Base-by-base conservation (phyloP, 371 early-diverging fungal species). In the Mucor irregularis region DNA sequence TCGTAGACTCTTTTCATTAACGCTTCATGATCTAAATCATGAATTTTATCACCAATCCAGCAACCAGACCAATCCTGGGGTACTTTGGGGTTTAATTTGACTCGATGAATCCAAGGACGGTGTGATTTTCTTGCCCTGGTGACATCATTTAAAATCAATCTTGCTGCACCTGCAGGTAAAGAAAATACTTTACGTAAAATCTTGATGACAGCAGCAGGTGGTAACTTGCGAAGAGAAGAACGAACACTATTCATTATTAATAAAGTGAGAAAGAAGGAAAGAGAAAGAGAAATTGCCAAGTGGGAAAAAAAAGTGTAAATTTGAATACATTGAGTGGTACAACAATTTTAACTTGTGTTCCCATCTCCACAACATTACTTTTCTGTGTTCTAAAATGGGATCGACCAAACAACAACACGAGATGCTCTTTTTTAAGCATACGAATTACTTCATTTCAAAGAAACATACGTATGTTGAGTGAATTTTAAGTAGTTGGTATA, bases 31-130 rank as follows among this genome's bases (percentile, higher is more conserved):
- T 64, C 53, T 26, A 76, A 31, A 5, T 64, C 42, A 22, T 53
- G 39, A 21, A 78, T 37, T 24, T 74, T 58, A 40, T 78, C 74
- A 29, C 76, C 79, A 38, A 79, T 71, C 79, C 79, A 79, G 42
- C 74, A 73, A 14, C 79, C 79, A 43, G 72, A 69, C 79, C 79
- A 79, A 31, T 61, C 71, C 29, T 63, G 42, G 30, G 66, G 64
- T 35, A 59, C 60, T 19, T 49, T 19, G 8, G 42, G 47, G 8
- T 34, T 11, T 4, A 50, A 11, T 17, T 57, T 62, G 0, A 74
- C 72, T 48, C 62, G 63, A 34, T 58, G 49, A 21, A 74, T 71
- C 74, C 76, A 79, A 9, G 72, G 53, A 10, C 58, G 53, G 56
- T 79, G 76, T 21, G 58, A 62, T 53, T 71, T 71, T 25, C 69